These are phyloP conservation scores for Aspergillus ibericus DNA, from an alignment of 2,329 filamentous ascomycete genomes.

Conservation along the genomic window DNA sequence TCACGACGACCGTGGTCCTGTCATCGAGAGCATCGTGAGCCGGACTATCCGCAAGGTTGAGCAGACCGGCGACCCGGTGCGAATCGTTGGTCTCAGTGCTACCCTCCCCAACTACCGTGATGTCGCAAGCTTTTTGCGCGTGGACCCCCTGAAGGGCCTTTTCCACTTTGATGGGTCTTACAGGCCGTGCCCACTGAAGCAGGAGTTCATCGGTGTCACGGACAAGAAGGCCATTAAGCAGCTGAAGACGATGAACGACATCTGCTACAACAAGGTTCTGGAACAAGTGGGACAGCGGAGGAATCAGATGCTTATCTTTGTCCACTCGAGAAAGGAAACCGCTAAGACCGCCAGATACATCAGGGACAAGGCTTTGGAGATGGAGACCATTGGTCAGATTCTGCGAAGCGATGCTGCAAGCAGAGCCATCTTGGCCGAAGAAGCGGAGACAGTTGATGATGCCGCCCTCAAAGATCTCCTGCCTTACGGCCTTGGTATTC, in stretches of 20 bases:
- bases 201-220: slow-evolving; percentile 96
- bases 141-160: slow-evolving; percentile 78
- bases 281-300: slow-evolving; percentile 91
- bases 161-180: slow-evolving; percentile 97
- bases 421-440: slow-evolving; percentile 81
- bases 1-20: slow-evolving; percentile 94
- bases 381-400: slow-evolving; percentile 96
- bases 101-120: slow-evolving; percentile 96
- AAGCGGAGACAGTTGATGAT: slow-evolving; percentile 79
- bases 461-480: slow-evolving; percentile 88
- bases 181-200: slow-evolving; percentile 88
- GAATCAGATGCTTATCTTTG: slow-evolving; percentile 99
- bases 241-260: slow-evolving; percentile 98
- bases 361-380: slow-evolving; percentile 92
- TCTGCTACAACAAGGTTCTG: slow-evolving; percentile 95
- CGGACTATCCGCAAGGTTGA: slow-evolving; percentile 90
- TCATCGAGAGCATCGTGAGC: slow-evolving; percentile 94
- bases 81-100: slow-evolving; percentile 87
- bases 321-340: slow-evolving; percentile 97
- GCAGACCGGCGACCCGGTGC: slow-evolving; percentile 89
- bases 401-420: slow-evolving; percentile 89
- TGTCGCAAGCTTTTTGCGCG: slow-evolving; percentile 91
- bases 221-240: slow-evolving; percentile 99
- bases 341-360: slow-evolving; percentile 97
- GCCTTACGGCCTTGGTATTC: slow-evolving; percentile 96